A percentile compares a stretch with the other conserved stretches of the same genome.
Evolutionary conservation across 495 filamentous ascomycete species (phyloP).

Genomic region (Massariosphaeria phaeospora): DNA sequence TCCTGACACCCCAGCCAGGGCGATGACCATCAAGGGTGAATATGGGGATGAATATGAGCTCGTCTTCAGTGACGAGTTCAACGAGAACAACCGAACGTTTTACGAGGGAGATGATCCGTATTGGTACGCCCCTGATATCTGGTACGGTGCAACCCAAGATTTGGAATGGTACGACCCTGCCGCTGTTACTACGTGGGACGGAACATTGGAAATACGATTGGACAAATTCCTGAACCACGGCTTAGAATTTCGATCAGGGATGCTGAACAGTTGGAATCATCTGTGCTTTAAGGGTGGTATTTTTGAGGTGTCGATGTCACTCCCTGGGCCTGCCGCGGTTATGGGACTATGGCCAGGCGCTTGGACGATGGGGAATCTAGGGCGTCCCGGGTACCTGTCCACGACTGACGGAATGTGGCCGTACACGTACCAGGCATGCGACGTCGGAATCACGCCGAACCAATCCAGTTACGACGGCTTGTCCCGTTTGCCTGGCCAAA

Average conservation of each 20-base stretch:
- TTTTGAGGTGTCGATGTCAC: constrained; percentile 68
- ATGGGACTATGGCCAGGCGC: constrained; percentile 76
- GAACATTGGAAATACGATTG: constrained; percentile 56
- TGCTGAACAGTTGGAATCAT: constrained; percentile 82
- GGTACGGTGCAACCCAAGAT: constrained; percentile 75
- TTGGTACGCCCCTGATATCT: constrained; percentile 64
- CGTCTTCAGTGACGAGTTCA: constrained; percentile 80
- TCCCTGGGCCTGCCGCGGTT: constrained; percentile 64
- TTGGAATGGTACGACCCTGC: constrained; percentile 82
- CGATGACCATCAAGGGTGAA: constrained; percentile 50
- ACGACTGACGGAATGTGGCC: constrained; percentile 74
- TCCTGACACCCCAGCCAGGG: constrained; percentile 62
- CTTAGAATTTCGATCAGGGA: constrained; percentile 67
- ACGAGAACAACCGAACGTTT: constrained; percentile 64
- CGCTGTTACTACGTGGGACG: constrained; percentile 64
- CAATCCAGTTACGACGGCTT: constrained; percentile 67
- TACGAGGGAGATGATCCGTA: constrained; percentile 71
- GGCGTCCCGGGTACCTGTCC: constrained; percentile 63
- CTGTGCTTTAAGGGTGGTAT: constrained; percentile 74
- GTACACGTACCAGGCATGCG: constrained; percentile 71
- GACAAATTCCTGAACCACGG: constrained; percentile 64
- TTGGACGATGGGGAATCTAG: constrained; percentile 76
- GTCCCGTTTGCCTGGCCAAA: constrained; percentile 66
- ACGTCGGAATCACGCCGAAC: constrained; percentile 71
- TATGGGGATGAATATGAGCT: constrained; percentile 61